A percentile compares a stretch with the other conserved stretches of the same genome.
Evolutionary conservation across 257 asterid genomes (phyloP).

Genomic region (Fraxinus cuspidata): DNA sequence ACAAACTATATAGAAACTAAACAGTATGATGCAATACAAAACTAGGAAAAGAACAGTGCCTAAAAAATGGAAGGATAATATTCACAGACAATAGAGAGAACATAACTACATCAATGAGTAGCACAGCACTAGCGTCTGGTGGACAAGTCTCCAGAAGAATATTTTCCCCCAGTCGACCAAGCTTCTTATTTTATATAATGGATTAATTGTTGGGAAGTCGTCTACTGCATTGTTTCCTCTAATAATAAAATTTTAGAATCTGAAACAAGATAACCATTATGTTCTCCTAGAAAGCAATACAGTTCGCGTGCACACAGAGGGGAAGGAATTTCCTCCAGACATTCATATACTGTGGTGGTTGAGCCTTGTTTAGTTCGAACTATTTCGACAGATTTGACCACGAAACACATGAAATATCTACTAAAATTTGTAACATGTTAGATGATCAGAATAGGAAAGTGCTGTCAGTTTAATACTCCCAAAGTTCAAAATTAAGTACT

Average conservation of each 20-base stretch:
- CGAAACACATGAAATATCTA: neutral
- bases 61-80: conserved; percentile 1
- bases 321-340: neutral
- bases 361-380: neutral
- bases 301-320: neutral
- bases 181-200: neutral
- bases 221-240: neutral
- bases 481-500: neutral
- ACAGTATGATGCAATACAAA: neutral
- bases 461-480: neutral
- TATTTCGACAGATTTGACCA: neutral
- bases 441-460: neutral
- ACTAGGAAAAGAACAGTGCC: conserved; percentile 10
- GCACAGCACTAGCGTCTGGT: neutral
- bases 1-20: neutral
- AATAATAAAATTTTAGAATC: neutral
- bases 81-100: conserved; percentile 2
- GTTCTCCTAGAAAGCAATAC: neutral
- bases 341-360: neutral
- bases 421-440: neutral
- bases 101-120: conserved; percentile 14
- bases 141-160: neutral
- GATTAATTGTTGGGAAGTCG: neutral
- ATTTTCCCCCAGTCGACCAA: neutral
- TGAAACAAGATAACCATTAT: neutral